Evolutionary conservation across 2,329 filamentous ascomycete genomes (phyloP), one percentile per base, ranked within the genome.

Genomic region (Clarireedia monteithiana): DNA sequence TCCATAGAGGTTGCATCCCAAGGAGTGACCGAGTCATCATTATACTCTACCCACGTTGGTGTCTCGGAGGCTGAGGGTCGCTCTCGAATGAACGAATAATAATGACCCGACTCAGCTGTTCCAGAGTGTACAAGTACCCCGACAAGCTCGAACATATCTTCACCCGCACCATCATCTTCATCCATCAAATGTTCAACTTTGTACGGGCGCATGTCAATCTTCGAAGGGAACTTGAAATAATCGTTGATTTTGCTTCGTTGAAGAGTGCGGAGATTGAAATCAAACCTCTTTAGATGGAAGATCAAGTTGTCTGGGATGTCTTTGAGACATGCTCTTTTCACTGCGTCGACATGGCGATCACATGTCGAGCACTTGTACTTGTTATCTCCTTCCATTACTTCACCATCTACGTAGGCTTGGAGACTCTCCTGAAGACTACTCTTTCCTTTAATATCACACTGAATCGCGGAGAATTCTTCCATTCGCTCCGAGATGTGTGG

Each of bases 311-410:
- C 87, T 0, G 94, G 92, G 6, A 96, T 83, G 59, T 95, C 87
- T 68, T 96, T 96, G 56, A 97, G 74, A 64, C 92, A 97, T 12
- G 91, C 88, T 64, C 89, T 82, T 71, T 96, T 96, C 62, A 97
- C 89, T 20, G 94, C 94, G 71, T 96, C 88, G 15, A 99, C 94
- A 64, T 94, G 88, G 10, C 83, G 82, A 59, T 90, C 88, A 69
- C 94, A 99, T 4, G 83, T 87, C 30, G 91, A 91, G 72, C 94
- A 99, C 62, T 95, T 95, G 76, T 97, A 99, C 73, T 96, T 96
- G 75, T 99, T 97, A 66, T 96, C 91, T 86, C 95, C 94, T 76
- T 96, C 90, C 87, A 99, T 91, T 38, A 94, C 84, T 71, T 99
- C 94, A 4, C 94, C 94, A 68, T 95, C 89, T 12, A 97, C 91